phyloP scores from a whole-genome alignment of 2,329 filamentous ascomycete species.

The Hymenoscyphus salicellus region DNA sequence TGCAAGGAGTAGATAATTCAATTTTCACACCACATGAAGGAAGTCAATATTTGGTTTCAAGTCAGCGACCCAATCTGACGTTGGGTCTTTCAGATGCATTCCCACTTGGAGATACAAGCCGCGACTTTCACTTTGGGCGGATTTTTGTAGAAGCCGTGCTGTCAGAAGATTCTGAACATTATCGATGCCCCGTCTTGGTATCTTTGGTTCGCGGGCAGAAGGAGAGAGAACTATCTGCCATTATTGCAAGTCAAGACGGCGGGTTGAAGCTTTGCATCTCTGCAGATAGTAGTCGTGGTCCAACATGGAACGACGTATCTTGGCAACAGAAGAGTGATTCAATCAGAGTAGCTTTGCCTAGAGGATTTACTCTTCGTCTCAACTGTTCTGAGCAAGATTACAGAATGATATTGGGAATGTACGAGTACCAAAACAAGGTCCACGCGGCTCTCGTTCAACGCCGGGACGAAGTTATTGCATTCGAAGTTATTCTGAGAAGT shows the following conservation, averaged over 20 bases:
- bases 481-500: slow-evolving; percentile 65
- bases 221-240: slow-evolving; percentile 67
- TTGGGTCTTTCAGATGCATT: slow-evolving; percentile 61
- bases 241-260: slow-evolving; percentile 76
- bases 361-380: slow-evolving; percentile 70
- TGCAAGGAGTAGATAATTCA: slow-evolving; percentile 73
- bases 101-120: slow-evolving; percentile 70
- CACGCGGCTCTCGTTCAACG: slow-evolving; percentile 67
- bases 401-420: slow-evolving; percentile 74
- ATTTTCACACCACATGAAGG: slow-evolving; percentile 72
- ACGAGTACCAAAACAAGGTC: slow-evolving; percentile 77
- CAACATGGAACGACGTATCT: slow-evolving; percentile 76
- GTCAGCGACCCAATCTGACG: slow-evolving; percentile 29
- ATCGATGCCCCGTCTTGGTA: slow-evolving; percentile 70
- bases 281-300: slow-evolving; percentile 62
- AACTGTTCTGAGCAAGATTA: slow-evolving; percentile 76
- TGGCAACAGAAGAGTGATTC: slow-evolving; percentile 69
- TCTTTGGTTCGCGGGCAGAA: slow-evolving; percentile 69
- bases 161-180: slow-evolving; percentile 67
- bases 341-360: slow-evolving; percentile 68
- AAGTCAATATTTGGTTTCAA: slow-evolving; percentile 28
- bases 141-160: slow-evolving; percentile 72
- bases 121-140: slow-evolving; percentile 75
- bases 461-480: slow-evolving; percentile 66
- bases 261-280: slow-evolving; percentile 73